phyloP scores from a whole-genome alignment of 768 basidiomycete species.

The Auricularia cornea region DNA sequence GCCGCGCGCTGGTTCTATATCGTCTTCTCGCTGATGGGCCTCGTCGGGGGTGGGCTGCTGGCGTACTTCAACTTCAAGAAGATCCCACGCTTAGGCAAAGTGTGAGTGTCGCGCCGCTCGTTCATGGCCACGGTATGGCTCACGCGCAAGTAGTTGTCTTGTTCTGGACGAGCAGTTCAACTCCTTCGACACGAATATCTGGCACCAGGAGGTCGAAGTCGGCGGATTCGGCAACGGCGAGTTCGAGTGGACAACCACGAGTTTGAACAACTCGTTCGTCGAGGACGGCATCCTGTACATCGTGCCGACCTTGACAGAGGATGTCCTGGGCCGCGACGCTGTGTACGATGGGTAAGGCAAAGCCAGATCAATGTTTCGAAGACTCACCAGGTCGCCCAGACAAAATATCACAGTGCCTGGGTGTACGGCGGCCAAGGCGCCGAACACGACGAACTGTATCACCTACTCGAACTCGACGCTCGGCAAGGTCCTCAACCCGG shows the following conservation, averaged over 20 bases:
- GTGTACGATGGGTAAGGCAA: constrained; percentile 48
- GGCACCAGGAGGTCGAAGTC: constrained; percentile 67
- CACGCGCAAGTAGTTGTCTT: constrained; percentile 31
- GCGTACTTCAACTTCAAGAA: constrained; percentile 26
- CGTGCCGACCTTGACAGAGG: constrained; percentile 76
- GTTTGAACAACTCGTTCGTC: constrained; percentile 66
- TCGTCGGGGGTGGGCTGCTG: neutral
- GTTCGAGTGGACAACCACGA: constrained; percentile 78
- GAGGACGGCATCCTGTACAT: constrained; percentile 68
- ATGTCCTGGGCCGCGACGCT: constrained; percentile 47
- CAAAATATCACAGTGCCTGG: constrained; percentile 67
- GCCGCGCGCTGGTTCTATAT: neutral
- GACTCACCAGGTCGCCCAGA: neutral
- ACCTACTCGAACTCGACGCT: constrained; percentile 38
- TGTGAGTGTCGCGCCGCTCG: constrained; percentile 1
- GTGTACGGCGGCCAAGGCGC: constrained; percentile 48
- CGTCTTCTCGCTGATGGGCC: neutral
- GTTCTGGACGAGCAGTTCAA: constrained; percentile 70
- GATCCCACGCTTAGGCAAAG: constrained; percentile 40
- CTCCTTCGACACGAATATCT: constrained; percentile 44
- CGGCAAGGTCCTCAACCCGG: constrained; percentile 47
- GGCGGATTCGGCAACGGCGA: constrained; percentile 78
- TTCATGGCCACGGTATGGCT: too few relatives aligned
- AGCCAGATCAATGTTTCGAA: neutral
- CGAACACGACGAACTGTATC: constrained; percentile 26